Evolutionary conservation across 208 protist species (phyloP).

Genomic region (Trypanosoma rangeli): DNA sequence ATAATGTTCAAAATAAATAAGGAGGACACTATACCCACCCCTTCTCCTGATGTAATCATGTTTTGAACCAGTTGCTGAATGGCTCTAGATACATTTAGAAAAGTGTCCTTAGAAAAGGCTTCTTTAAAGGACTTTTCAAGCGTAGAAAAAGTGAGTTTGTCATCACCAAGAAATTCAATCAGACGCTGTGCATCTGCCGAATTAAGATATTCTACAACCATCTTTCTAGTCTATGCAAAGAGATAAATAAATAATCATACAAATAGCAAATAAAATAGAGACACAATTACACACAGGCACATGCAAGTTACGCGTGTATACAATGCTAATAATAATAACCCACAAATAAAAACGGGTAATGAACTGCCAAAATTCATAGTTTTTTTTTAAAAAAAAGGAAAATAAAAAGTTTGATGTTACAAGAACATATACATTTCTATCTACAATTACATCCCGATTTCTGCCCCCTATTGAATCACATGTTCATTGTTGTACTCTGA

Average conservation of each 20-base stretch:
- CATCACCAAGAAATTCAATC: conserved; percentile 38
- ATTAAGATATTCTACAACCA: conserved; percentile 34
- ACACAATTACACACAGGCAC: neutral
- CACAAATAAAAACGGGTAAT: too few relatives aligned
- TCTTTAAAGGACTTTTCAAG: conserved; percentile 66
- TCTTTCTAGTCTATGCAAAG: conserved; percentile 15
- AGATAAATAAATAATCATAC: conserved; percentile 16
- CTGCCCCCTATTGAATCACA: too few relatives aligned
- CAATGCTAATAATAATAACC: neutral
- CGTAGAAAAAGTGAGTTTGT: conserved; percentile 34
- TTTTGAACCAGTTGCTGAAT: conserved; percentile 38
- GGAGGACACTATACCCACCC: conserved; percentile 43
- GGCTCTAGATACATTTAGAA: conserved; percentile 36
- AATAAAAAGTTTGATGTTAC: too few relatives aligned
- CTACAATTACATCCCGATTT: too few relatives aligned
- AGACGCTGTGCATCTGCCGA: conserved; percentile 30
- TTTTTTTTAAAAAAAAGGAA: too few relatives aligned
- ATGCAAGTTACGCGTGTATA: too few relatives aligned
- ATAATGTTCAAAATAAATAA: conserved; percentile 61
- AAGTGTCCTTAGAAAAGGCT: conserved; percentile 37
- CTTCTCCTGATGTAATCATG: conserved; percentile 51
- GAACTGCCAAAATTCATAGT: too few relatives aligned
- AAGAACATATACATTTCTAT: too few relatives aligned
- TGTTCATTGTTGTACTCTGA: too few relatives aligned
- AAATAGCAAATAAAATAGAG: conserved; percentile 14